Base-by-base conservation (phyloP, 1,284 basidiomycete species). In the Fistulina hepatica region DNA sequence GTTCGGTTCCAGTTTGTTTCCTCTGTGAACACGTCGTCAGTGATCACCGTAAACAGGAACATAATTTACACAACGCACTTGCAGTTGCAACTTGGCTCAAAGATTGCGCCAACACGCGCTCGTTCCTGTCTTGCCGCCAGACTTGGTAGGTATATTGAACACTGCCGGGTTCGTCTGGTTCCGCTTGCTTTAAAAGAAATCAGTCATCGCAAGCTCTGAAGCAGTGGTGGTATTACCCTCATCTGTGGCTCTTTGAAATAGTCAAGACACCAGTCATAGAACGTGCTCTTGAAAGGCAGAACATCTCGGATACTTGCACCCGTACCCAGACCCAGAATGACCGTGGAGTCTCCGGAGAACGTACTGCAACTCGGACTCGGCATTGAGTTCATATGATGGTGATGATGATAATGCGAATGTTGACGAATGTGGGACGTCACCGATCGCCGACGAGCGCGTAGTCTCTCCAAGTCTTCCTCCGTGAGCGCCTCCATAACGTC, bases 191-290 rank as follows among this genome's bases (percentile, higher is more conserved):
- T 19, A 44, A 33, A 43, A 34, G 24, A 19, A 39, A 37, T 33
- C 20, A 40, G 39, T 48, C 33, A 28, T 22, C 30, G 40, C 40
- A 28, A 10, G 30, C 33, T 39, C 17, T 11, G 45, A 25, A 38
- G 25, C 36, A 32, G 15, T 24, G 15, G 36, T 7, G 6, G 62
- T 79, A 50, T n/a, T 51, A 91, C 88, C 65, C 89, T 81, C 92
- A 97, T 95, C 59, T 95, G 94, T 4, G 94, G 92, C 59, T 97
- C 93, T 45, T 88, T 92, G 65, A 97, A 98, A 58, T 97, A 97
- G 55, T 97, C 93, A 52, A 81, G 79, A 44, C 90, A 92, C 89
- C 91, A 97, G 53, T 95, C 92, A 55, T 88, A 98, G 58, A 91
- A 93, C 2, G 76, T 73, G 52, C 88, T 92, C 61, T 90, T 91